These are phyloP conservation scores for Aechmea fasciata DNA, from an alignment of 176 grass and related monocot species.

Conservation along the genomic window DNA sequence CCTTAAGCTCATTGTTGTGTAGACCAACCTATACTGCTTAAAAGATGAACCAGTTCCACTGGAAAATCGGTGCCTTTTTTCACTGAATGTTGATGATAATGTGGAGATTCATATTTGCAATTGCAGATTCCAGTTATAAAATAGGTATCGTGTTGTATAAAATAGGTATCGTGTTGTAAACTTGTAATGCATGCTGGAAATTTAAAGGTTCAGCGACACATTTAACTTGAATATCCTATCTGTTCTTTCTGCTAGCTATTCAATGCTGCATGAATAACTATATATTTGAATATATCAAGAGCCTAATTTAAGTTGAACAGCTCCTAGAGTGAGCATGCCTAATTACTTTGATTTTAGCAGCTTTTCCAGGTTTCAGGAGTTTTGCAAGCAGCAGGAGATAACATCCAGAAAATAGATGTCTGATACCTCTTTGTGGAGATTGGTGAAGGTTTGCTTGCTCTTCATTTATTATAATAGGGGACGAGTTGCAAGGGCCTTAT, in stretches of 20 bases:
- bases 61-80: no score
- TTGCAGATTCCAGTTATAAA: no score
- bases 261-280: neutral
- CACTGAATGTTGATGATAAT: no score
- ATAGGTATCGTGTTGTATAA: no score
- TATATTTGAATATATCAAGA: neutral
- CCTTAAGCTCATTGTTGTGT: neutral
- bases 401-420: neutral
- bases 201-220: neutral
- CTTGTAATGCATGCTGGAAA: no score
- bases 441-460: no score
- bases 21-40: neutral
- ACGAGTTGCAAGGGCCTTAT: no score
- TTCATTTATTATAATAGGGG: no score
- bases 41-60: neutral
- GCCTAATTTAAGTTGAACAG: neutral
- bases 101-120: no score
- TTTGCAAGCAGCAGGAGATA: slow-evolving; percentile 22
- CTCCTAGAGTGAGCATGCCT: neutral
- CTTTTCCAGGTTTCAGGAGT: slow-evolving; percentile 49
- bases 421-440: neutral
- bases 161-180: no score
- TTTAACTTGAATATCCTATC: neutral
- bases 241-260: neutral
- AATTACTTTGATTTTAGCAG: slow-evolving; percentile 28